Conservation (phyloP, 176 grass and related monocot species). For the Microstegium vimineum region DNA sequence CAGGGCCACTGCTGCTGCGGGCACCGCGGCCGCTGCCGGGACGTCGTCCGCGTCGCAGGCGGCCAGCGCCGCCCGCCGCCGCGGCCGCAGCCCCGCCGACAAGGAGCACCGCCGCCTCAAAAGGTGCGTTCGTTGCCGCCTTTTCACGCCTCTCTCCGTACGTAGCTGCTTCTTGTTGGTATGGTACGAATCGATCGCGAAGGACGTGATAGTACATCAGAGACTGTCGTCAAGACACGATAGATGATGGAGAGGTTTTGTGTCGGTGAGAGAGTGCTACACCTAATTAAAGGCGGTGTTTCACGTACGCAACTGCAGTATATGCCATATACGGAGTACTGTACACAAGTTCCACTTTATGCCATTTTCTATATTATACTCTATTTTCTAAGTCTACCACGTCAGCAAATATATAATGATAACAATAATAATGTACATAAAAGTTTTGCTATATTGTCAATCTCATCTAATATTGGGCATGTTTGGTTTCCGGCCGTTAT, state of each 20-base stretch:
- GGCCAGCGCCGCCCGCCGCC: slow-evolving; percentile 23
- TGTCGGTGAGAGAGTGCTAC: neutral
- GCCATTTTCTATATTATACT: no score
- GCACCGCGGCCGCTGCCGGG: neutral
- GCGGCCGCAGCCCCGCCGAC: slow-evolving; percentile 62
- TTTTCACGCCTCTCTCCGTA: neutral
- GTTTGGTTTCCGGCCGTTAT: no score
- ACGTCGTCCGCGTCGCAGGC: slow-evolving; percentile 31
- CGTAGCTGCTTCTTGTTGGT: neutral
- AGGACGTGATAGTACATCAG: neutral
- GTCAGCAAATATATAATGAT: no score
- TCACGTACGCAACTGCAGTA: no score
- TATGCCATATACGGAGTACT: no score
- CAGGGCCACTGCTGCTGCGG: neutral
- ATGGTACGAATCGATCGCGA: neutral
- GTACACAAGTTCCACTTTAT: neutral
- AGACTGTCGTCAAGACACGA: neutral
- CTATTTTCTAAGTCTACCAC: no score
- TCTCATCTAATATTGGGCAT: no score
- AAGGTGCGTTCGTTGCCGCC: slow-evolving; percentile 36
- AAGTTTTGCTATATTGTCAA: no score
- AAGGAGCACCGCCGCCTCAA: slow-evolving; percentile 90
- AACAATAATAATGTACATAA: no score
- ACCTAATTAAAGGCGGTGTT: neutral
- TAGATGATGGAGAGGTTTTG: neutral